Evolutionary conservation across 257 asterid genomes (phyloP).

Genomic region (Solanum arcanum): DNA sequence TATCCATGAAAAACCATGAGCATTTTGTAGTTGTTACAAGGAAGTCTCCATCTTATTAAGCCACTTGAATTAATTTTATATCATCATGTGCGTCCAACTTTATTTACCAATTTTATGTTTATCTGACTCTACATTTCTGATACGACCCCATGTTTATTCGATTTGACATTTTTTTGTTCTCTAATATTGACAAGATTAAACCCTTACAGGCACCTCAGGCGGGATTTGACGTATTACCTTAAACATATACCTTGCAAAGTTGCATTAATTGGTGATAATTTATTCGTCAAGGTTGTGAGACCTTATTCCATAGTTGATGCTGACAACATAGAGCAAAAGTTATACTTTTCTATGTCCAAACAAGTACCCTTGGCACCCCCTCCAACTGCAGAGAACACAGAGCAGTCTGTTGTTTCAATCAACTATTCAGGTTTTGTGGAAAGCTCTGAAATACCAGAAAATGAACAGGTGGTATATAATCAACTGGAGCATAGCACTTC

Average conservation of each 20-base stretch:
- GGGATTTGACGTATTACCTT: constrained; percentile 50
- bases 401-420: constrained; percentile 17
- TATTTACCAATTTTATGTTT: background rate
- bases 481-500: constrained; percentile 21
- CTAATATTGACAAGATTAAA: background rate
- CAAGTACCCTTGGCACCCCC: constrained; percentile 29
- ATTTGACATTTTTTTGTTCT: background rate
- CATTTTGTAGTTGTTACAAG: background rate
- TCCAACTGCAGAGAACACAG: constrained; percentile 21
- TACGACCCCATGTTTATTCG: background rate
- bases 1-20: background rate
- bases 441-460: constrained; percentile 21
- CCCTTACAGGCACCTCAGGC: constrained; percentile 50
- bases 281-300: constrained; percentile 27
- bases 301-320: constrained; percentile 18
- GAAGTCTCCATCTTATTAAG: background rate
- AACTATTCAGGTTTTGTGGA: constrained; percentile 24
- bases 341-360: constrained; percentile 41
- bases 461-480: constrained; percentile 14
- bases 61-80: background rate
- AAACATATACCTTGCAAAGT: constrained; percentile 62
- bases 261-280: constrained; percentile 50
- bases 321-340: constrained; percentile 27
- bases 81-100: background rate
- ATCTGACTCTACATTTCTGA: background rate